phyloP scores from a whole-genome alignment of 2,329 filamentous ascomycete genomes.

The Venturia asperata region DNA sequence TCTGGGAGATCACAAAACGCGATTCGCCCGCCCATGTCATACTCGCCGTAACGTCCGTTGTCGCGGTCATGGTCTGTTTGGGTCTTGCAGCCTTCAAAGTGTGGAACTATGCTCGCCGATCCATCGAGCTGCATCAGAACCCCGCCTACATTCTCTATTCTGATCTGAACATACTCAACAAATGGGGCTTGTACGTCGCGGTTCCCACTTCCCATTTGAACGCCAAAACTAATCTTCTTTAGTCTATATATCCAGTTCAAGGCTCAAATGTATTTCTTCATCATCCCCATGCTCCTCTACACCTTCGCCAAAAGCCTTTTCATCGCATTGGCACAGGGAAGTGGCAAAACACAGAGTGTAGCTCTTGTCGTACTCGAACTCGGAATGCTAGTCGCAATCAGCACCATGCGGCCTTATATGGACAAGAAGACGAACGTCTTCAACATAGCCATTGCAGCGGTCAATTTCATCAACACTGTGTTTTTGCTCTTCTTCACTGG shows the following conservation, averaged over 20 bases:
- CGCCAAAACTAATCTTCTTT: background rate
- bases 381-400: slow-evolving; percentile 65
- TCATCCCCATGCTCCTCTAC: slow-evolving; percentile 71
- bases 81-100: slow-evolving; percentile 87
- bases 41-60: slow-evolving; percentile 79
- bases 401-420: slow-evolving; percentile 88
- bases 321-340: slow-evolving; percentile 69
- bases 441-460: slow-evolving; percentile 83
- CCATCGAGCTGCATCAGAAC: slow-evolving; percentile 87
- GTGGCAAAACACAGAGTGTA: slow-evolving; percentile 67
- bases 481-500: slow-evolving; percentile 84
- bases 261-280: slow-evolving; percentile 91
- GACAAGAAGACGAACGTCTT: slow-evolving; percentile 97
- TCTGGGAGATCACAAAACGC: slow-evolving; percentile 84
- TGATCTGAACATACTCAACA: slow-evolving; percentile 83
- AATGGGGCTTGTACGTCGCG: slow-evolving; percentile 67
- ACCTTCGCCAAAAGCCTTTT: slow-evolving; percentile 84
- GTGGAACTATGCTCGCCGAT: slow-evolving; percentile 78
- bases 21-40: slow-evolving; percentile 84
- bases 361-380: slow-evolving; percentile 79
- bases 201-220: too few relatives aligned
- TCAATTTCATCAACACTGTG: slow-evolving; percentile 87
- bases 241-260: slow-evolving; percentile 89
- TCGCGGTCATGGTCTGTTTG: slow-evolving; percentile 70
- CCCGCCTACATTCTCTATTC: slow-evolving; percentile 96